Evolutionary conservation across 768 basidiomycete species (phyloP), one percentile per base, ranked within the genome.

Genomic region (Lactarius tabidus): DNA sequence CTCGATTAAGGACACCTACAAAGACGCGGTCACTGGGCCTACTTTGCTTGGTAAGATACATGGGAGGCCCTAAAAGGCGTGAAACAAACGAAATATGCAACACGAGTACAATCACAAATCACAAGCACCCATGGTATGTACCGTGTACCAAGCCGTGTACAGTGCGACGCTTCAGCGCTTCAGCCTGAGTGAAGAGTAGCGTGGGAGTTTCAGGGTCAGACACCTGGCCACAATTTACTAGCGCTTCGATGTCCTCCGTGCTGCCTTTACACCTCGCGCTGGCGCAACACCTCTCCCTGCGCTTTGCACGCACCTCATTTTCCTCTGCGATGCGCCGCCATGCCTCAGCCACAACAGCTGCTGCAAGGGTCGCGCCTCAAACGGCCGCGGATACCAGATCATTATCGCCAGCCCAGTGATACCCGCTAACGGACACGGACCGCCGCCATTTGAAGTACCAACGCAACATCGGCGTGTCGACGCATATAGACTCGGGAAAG

Each of bases 401-500:
- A 23, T 43, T 35, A 33, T 54, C 57, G 29, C 67, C 67, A 15
- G 66, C 68, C 20, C 60, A 64, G 48, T 55, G 56, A 26, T 69
- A 67, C 60, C 60, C 77, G 3, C 78, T 92, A 68, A 81, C 88
- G 1, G 85, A 87, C 7, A 77, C 79, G 57, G 97, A 99, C 77
- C 67, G 79, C 60, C 72, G 77, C 64, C 81, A 90, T 12, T 81
- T 98, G 48, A 77, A 75, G 26, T 85, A 85, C 64, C 93, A 98
- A 75, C 81, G 97, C 69, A 99, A 99, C 75, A 96, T 99, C 66
- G 97, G 97, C 69, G 90, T 99, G 66, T 93, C 90, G 4, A 93
- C 94, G 0, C 93, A 95, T 73, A 95, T 95, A 69, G 93, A 97
- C 75, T 95, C 95, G 3, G 97, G 97, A 33, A 99, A 99, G 81